A percentile compares a stretch with the other conserved stretches of the same genome.
Evolutionary conservation across 2,329 filamentous ascomycete species (phyloP).

Genomic region (Aphanoascus verrucosus): DNA sequence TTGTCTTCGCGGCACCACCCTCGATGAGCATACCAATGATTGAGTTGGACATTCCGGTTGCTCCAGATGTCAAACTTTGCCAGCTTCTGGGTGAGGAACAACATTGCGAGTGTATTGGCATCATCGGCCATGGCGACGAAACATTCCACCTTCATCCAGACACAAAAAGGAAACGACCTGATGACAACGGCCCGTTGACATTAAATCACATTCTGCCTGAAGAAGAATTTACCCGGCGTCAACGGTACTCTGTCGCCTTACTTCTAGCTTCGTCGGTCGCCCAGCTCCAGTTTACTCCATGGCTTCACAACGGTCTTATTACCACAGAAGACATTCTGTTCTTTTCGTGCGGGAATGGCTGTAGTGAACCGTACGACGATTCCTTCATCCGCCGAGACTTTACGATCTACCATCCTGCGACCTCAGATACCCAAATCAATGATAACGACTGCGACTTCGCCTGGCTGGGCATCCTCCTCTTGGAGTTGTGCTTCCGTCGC

Average conservation of each 20-base stretch:
- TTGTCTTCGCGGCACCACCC: too few relatives aligned
- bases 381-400: neutral
- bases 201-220: neutral
- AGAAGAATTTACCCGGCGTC: neutral
- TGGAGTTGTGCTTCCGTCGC: neutral
- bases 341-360: neutral
- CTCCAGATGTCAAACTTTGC: too few relatives aligned
- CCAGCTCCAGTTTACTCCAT: neutral
- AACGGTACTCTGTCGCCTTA: neutral
- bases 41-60: too few relatives aligned
- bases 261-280: constrained; percentile 2
- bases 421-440: neutral
- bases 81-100: neutral
- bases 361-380: neutral
- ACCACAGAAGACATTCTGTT: neutral
- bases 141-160: neutral
- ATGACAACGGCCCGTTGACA: neutral
- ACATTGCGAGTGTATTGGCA: neutral
- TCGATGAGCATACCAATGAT: too few relatives aligned
- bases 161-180: neutral
- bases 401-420: neutral
- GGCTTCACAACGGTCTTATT: neutral
- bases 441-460: neutral
- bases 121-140: neutral
- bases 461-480: neutral